Conservation (phyloP, 495 filamentous ascomycete genomes). For the Umbilicaria muhlenbergii region DNA sequence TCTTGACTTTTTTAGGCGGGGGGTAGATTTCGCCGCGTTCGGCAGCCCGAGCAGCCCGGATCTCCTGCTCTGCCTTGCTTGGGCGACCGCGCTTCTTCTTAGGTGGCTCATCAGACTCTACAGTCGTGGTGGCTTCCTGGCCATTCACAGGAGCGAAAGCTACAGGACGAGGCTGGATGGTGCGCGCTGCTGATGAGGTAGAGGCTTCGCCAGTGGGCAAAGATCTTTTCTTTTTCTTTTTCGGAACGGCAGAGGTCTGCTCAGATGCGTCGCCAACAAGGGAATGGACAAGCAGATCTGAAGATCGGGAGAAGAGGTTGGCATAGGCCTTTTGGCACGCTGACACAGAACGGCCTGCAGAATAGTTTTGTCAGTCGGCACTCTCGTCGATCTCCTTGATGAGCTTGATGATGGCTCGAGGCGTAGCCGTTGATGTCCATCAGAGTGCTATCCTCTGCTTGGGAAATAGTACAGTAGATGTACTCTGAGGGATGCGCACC, state of each 20-base stretch:
- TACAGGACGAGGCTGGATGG: slow-evolving; percentile 14
- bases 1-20: slow-evolving; percentile 17
- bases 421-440: not conserved
- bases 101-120: slow-evolving; percentile 21
- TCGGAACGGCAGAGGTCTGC: slow-evolving; percentile 1
- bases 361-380: not conserved
- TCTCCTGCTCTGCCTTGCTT: slow-evolving; percentile 39
- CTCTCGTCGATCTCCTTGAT: slow-evolving; percentile 1
- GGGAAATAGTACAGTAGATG: not conserved
- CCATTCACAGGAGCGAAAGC: slow-evolving; percentile 17
- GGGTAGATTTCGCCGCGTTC: slow-evolving; percentile 35
- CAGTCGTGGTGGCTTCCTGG: slow-evolving; percentile 8
- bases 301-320: slow-evolving; percentile 8
- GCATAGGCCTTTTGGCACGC: slow-evolving; percentile 21
- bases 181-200: slow-evolving; percentile 2
- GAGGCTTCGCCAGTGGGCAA: slow-evolving; percentile 1
- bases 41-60: slow-evolving; percentile 33
- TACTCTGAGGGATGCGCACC: slow-evolving; percentile 17
- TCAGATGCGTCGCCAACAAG: slow-evolving; percentile 2
- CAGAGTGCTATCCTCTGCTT: slow-evolving; percentile 1
- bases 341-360: slow-evolving; percentile 27
- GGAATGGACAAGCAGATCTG: slow-evolving; percentile 1
- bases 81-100: slow-evolving; percentile 47
- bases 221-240: slow-evolving; percentile 14
- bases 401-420: not conserved